Evolutionary conservation across 805 yeast species (phyloP).

Genomic region (Kluyveromyces lactis): DNA sequence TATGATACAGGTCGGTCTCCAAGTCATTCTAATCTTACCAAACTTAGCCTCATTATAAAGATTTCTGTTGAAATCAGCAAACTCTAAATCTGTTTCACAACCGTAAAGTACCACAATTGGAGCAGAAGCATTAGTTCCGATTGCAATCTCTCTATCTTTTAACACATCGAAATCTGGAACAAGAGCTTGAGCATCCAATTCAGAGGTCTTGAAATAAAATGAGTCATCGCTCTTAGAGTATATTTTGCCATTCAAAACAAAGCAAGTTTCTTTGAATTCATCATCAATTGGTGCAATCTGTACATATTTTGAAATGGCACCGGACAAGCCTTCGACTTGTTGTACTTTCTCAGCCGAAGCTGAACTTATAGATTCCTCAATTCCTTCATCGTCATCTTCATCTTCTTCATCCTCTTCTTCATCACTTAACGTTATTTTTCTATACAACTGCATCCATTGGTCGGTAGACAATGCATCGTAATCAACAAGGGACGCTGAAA

Average conservation of each 20-base stretch:
- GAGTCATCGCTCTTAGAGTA: constrained; percentile 67
- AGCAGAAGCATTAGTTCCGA: constrained; percentile 40
- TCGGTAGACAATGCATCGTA: neutral
- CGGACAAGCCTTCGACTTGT: neutral
- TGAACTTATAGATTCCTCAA: neutral
- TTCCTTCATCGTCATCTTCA: constrained; percentile 8
- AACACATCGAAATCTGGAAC: constrained; percentile 14
- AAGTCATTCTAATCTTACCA: constrained; percentile 63
- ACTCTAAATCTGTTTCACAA: constrained; percentile 41
- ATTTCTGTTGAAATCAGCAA: constrained; percentile 49
- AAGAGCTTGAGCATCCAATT: constrained; percentile 18
- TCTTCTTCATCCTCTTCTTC: constrained; percentile 6
- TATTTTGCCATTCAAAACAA: constrained; percentile 18
- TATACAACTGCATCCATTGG: neutral
- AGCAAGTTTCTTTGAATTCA: constrained; percentile 10
- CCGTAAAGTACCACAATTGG: constrained; percentile 67
- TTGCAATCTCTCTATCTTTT: constrained; percentile 51
- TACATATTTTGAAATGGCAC: neutral
- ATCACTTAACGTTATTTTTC: constrained; percentile 2
- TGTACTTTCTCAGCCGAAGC: neutral
- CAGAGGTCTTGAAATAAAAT: constrained; percentile 63
- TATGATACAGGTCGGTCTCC: constrained; percentile 54
- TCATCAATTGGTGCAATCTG: constrained; percentile 1
- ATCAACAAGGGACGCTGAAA: neutral
- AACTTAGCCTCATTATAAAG: constrained; percentile 49